Evolutionary conservation across 108 stramenopile genomes (phyloP).

Genomic region (Cyclotella distinguenda): DNA sequence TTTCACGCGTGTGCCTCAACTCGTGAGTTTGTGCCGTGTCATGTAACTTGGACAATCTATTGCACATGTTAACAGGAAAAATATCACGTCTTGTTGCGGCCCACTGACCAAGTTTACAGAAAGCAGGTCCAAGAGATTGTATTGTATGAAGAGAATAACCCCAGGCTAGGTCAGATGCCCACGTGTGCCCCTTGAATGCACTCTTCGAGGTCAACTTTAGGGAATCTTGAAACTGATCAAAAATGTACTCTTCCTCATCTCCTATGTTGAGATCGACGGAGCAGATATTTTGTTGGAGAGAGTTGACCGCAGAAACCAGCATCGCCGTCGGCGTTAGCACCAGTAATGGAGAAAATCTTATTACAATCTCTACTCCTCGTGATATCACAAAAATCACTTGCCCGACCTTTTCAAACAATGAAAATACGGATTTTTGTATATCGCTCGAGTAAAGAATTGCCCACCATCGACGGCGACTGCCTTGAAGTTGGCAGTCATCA

Average conservation of each 20-base stretch:
- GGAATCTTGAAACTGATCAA: constrained; percentile 13
- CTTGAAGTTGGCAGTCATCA: not conserved
- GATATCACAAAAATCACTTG: constrained; percentile 32
- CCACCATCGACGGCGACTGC: constrained; percentile 3
- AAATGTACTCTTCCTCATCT: constrained; percentile 3
- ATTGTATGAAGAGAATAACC: constrained; percentile 61
- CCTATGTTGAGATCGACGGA: not conserved
- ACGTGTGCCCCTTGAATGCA: constrained; percentile 1
- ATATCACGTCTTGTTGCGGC: constrained; percentile 85
- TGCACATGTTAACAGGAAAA: constrained; percentile 72
- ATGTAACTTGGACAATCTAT: constrained; percentile 68
- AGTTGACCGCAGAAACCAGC: constrained; percentile 28
- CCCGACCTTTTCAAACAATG: constrained; percentile 12
- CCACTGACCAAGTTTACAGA: constrained; percentile 90
- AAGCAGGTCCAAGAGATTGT: constrained; percentile 79
- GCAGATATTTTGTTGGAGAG: not conserved
- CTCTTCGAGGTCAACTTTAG: not conserved
- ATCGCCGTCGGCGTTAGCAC: constrained; percentile 66
- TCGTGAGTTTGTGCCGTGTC: constrained; percentile 67
- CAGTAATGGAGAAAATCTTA: constrained; percentile 66
- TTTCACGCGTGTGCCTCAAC: constrained; percentile 60
- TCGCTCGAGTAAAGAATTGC: not conserved
- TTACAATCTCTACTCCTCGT: constrained; percentile 53
- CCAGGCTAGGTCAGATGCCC: constrained; percentile 68
- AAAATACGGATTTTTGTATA: not conserved